Evolutionary conservation across 164 flowering plant species (phyloP).

Genomic region (Echeveria elegans): DNA sequence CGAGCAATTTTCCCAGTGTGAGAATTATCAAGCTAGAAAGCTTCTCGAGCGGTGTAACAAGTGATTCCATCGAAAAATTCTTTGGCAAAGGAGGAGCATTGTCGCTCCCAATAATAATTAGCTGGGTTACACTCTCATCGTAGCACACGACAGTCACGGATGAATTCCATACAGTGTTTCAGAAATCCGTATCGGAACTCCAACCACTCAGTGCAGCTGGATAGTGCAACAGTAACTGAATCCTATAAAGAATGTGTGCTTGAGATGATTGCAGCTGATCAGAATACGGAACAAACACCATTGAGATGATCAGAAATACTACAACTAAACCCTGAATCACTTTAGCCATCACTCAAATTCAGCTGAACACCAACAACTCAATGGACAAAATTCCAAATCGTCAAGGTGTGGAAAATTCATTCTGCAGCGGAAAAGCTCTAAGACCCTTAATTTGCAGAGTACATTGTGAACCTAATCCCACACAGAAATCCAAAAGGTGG

Average conservation of each 20-base stretch:
- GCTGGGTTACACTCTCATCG: constrained; percentile 65
- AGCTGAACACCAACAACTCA: neutral
- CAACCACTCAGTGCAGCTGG: constrained; percentile 60
- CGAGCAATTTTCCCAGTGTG: constrained; percentile 49
- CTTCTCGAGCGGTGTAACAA: constrained; percentile 51
- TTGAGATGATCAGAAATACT: constrained; percentile 9
- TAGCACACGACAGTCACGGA: constrained; percentile 75
- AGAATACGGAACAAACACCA: constrained; percentile 23
- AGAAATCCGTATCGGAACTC: constrained; percentile 62
- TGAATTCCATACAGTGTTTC: constrained; percentile 50
- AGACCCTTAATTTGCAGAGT: neutral
- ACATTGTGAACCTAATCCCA: neutral
- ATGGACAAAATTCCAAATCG: too few relatives aligned
- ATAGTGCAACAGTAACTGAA: constrained; percentile 44
- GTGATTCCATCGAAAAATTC: constrained; percentile 70
- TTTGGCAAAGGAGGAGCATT: constrained; percentile 37
- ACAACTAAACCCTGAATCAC: neutral
- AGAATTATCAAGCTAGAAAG: constrained; percentile 77
- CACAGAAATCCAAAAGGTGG: neutral
- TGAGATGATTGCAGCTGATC: constrained; percentile 60
- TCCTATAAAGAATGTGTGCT: constrained; percentile 49
- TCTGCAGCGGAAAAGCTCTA: neutral
- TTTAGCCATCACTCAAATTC: neutral
- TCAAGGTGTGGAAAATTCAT: neutral
- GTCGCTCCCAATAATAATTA: constrained; percentile 55